These are phyloP conservation scores for Irpex sp. DNA, from an alignment of 1,284 basidiomycete genomes.

Conservation along the genomic window DNA sequence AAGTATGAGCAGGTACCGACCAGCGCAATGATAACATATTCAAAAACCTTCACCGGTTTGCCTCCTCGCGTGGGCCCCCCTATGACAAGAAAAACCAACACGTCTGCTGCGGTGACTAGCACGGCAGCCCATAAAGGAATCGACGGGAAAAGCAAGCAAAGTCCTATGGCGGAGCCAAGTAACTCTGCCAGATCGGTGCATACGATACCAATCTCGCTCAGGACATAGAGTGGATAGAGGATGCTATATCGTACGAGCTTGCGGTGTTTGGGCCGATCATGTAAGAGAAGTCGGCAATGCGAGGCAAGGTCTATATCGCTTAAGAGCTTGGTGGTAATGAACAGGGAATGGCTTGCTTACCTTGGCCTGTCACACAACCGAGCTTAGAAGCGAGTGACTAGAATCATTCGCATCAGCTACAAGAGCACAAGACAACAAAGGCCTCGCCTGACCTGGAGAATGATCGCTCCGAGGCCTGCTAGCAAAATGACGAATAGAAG, in stretches of 20 bases:
- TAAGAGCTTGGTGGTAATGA: neutral
- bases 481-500: conserved; percentile 84
- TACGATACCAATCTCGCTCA: conserved; percentile 80
- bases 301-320: conserved; percentile 52
- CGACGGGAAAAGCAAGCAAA: conserved; percentile 78
- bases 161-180: conserved; percentile 74
- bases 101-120: conserved; percentile 80
- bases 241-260: conserved; percentile 57
- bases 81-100: conserved; percentile 70
- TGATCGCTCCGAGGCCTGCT: conserved; percentile 77
- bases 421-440: conserved; percentile 1
- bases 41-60: conserved; percentile 68
- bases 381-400: conserved; percentile 56
- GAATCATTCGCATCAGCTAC: neutral
- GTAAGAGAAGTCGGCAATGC: conserved; percentile 68
- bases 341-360: conserved; percentile 29
- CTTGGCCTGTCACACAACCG: conserved; percentile 66
- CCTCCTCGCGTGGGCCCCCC: conserved; percentile 58
- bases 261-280: conserved; percentile 61
- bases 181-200: conserved; percentile 74
- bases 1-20: conserved; percentile 37
- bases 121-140: conserved; percentile 83
- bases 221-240: conserved; percentile 65
- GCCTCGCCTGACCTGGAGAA: conserved; percentile 52
- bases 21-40: conserved; percentile 60